phyloP scores from a whole-genome alignment of 495 filamentous ascomycete genomes.

The Aspergillus bridgeri region DNA sequence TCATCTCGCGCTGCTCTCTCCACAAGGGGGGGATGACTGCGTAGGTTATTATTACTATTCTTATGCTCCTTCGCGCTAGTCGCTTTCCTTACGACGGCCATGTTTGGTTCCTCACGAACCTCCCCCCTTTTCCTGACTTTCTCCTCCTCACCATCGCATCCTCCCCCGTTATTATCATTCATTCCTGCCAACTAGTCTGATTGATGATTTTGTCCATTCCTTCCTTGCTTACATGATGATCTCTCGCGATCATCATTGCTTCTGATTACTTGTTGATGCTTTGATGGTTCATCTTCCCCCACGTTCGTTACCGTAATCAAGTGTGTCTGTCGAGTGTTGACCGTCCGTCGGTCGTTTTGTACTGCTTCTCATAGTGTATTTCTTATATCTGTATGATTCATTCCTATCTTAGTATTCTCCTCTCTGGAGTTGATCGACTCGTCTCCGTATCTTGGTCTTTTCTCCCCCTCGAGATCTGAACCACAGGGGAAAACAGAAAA shows the following conservation, averaged over 20 bases:
- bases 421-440: background rate
- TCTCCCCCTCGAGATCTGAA: background rate
- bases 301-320: conserved; percentile 1
- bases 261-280: background rate
- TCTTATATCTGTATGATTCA: background rate
- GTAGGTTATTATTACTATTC: background rate
- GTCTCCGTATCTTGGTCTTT: background rate
- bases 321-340: background rate
- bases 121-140: background rate
- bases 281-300: background rate
- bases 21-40: background rate
- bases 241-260: background rate
- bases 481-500: background rate
- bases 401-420: background rate
- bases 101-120: background rate
- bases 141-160: no score
- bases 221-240: conserved; percentile 29
- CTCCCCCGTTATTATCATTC: background rate
- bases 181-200: no score
- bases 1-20: background rate
- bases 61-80: background rate
- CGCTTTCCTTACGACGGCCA: background rate
- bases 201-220: no score
- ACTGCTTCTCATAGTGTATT: background rate
- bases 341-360: no score